Conservation (phyloP, 805 yeast species). For the Ogataea siamensis region DNA sequence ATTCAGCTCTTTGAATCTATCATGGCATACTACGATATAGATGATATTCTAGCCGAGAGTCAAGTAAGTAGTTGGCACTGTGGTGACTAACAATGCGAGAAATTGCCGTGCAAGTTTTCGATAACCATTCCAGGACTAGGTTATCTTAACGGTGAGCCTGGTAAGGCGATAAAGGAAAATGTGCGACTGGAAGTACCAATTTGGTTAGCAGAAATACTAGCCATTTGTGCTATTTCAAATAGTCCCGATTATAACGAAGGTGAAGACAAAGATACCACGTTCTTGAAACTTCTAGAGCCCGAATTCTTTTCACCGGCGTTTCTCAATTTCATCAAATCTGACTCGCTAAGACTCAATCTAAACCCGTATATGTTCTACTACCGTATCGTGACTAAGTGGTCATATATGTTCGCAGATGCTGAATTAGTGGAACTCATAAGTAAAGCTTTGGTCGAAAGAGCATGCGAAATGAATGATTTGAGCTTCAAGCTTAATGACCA, state of each 20-base stretch:
- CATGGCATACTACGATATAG: conserved; percentile 64
- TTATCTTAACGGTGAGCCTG: conserved; percentile 76
- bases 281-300: conserved; percentile 69
- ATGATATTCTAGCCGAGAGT: conserved; percentile 69
- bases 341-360: conserved; percentile 34
- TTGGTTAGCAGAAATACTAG: conserved; percentile 84
- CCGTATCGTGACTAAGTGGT: conserved; percentile 73
- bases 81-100: conserved; percentile 31
- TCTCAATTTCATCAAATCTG: conserved; percentile 76
- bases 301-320: conserved; percentile 63
- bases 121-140: conserved; percentile 85
- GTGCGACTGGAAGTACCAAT: conserved; percentile 76
- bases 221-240: conserved; percentile 41
- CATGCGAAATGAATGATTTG: conserved; percentile 69
- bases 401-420: conserved; percentile 62
- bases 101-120: conserved; percentile 77
- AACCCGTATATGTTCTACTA: conserved; percentile 45
- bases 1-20: neutral
- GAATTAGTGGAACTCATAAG: conserved; percentile 49
- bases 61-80: conserved; percentile 36
- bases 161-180: conserved; percentile 53
- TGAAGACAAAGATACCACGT: conserved; percentile 42
- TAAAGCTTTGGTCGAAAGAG: conserved; percentile 59
- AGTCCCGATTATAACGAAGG: conserved; percentile 31
- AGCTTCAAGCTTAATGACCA: conserved; percentile 42